Conservation (phyloP, 768 basidiomycete genomes). For the Dacryopinax spathularia region DNA sequence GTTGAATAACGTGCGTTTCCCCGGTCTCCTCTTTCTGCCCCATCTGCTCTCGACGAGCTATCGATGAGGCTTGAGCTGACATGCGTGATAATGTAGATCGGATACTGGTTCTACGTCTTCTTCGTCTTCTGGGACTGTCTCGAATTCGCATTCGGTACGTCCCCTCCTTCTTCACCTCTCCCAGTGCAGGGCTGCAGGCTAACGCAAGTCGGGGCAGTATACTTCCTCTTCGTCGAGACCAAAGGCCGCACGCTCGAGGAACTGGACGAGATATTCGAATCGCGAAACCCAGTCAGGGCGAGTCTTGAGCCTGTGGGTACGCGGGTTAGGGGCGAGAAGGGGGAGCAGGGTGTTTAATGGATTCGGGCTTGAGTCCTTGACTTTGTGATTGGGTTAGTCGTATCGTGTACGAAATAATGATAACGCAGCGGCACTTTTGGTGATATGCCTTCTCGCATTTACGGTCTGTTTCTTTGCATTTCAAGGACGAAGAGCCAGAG, state of each 20-base stretch:
- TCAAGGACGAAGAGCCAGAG: too few relatives aligned
- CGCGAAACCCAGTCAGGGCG: conserved; percentile 1
- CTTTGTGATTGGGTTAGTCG: too few relatives aligned
- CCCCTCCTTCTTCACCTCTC: too few relatives aligned
- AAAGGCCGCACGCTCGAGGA: conserved; percentile 41
- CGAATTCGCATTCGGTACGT: conserved; percentile 14
- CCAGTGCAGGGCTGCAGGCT: conserved; percentile 8
- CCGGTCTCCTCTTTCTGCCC: not conserved
- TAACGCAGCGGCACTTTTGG: too few relatives aligned
- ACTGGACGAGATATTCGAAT: conserved; percentile 29
- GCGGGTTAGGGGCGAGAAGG: not conserved
- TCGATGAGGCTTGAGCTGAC: too few relatives aligned
- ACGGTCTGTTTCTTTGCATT: too few relatives aligned
- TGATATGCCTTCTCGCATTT: too few relatives aligned
- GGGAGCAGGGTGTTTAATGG: too few relatives aligned
- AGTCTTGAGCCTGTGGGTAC: not conserved
- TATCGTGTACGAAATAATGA: too few relatives aligned
- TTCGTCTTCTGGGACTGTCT: conserved; percentile 20
- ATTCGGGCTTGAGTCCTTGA: too few relatives aligned
- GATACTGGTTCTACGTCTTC: conserved; percentile 8
- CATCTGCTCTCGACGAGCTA: too few relatives aligned
- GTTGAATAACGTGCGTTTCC: conserved; percentile 33
- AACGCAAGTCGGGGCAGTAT: conserved; percentile 37
- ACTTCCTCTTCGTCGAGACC: conserved; percentile 51
- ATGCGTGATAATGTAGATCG: not conserved